Conservation (phyloP, 2,329 filamentous ascomycete genomes). For the Cytospora mali region DNA sequence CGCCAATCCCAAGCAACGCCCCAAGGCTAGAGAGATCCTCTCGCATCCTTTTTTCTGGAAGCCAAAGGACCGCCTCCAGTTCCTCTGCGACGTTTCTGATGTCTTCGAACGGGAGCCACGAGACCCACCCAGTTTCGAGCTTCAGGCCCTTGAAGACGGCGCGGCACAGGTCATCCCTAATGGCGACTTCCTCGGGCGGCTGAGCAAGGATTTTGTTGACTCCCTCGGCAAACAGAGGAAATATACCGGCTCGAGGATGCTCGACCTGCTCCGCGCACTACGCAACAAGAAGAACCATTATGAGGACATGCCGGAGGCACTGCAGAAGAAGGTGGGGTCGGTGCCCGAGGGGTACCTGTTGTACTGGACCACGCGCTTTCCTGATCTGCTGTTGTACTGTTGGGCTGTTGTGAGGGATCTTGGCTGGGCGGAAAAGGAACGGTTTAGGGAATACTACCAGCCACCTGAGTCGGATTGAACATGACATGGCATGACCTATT, state of each 20-base stretch:
- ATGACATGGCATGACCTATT: too few relatives aligned
- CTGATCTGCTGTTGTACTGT: conserved; percentile 75
- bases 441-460: conserved; percentile 73
- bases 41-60: conserved; percentile 98
- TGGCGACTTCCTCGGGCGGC: conserved; percentile 74
- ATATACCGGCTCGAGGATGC: conserved; percentile 80
- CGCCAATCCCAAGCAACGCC: conserved; percentile 58
- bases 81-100: conserved; percentile 95
- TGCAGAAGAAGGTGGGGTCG: conserved; percentile 70
- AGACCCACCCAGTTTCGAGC: conserved; percentile 73
- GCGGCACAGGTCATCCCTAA: conserved; percentile 55
- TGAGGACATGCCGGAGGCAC: conserved; percentile 85
- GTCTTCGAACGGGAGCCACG: conserved; percentile 92
- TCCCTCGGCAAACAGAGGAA: conserved; percentile 92
- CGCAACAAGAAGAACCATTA: conserved; percentile 98
- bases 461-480: conserved; percentile 40
- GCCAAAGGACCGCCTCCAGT: conserved; percentile 82
- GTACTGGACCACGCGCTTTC: conserved; percentile 83
- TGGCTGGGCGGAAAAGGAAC: conserved; percentile 62
- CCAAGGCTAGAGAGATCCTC: conserved; percentile 78
- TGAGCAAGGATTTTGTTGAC: conserved; percentile 83
- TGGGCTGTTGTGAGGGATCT: conserved; percentile 74
- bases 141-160: conserved; percentile 61
- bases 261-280: conserved; percentile 86
- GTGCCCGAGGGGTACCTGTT: conserved; percentile 78